Conservation (phyloP, 106 monocot genomes). For the Agapanthus africanus region DNA sequence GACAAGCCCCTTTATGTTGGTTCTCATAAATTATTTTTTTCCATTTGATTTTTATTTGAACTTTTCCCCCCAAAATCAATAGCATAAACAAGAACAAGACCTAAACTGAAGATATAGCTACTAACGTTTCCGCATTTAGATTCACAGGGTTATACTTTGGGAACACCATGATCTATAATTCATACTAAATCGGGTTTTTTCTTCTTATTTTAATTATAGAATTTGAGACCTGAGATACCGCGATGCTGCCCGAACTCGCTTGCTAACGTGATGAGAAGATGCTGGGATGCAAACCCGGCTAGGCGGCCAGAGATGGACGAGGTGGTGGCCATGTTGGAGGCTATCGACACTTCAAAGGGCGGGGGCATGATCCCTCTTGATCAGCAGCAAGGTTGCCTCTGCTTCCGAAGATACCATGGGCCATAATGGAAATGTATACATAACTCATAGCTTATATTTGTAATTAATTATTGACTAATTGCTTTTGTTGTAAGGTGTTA, state of each 20-base stretch:
- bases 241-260: slow-evolving; percentile 26
- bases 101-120: too few species aligned
- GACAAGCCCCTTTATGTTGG: too few species aligned
- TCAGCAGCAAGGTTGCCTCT: slow-evolving; percentile 23
- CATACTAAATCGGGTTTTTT: too few species aligned
- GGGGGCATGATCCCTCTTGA: slow-evolving; percentile 28
- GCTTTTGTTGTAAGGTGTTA: background rate
- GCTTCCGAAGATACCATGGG: slow-evolving; percentile 15
- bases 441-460: background rate
- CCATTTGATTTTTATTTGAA: background rate
- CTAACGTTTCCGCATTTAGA: too few species aligned
- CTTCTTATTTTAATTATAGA: too few species aligned
- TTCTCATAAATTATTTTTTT: background rate
- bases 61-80: background rate
- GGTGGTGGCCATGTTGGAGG: slow-evolving; percentile 26
- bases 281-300: slow-evolving; percentile 29
- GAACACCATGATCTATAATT: too few species aligned
- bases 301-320: slow-evolving; percentile 24
- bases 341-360: slow-evolving; percentile 25
- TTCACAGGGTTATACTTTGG: background rate
- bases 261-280: slow-evolving; percentile 25
- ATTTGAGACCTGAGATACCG: slow-evolving; percentile 31
- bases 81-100: background rate
- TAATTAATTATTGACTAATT: slow-evolving; percentile 5
- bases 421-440: slow-evolving; percentile 12